Base-by-base conservation (phyloP, 2,329 filamentous ascomycete genomes). In the Aspergillus sp. region DNA sequence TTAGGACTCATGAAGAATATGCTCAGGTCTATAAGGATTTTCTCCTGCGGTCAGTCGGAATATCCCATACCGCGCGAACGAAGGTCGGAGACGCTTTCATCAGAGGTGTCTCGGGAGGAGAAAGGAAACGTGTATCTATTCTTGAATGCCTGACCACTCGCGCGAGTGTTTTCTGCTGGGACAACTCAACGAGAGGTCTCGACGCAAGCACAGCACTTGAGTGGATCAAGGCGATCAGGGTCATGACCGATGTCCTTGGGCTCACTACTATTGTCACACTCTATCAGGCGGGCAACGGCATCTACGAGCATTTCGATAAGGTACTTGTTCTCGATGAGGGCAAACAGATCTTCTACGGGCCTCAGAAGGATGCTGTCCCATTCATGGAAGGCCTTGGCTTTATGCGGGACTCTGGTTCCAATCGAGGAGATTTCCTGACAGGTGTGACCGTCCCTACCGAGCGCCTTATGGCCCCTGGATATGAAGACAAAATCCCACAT, bases 251-350 rank as follows among this genome's bases (percentile, higher is more conserved):
- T 51, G 74, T 82, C 1, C 67, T 20, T 80, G 3, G 79, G 80
- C 0, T 67, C 83, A 4, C 80, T 0, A 77, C 80, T 0, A 79
- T 85, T 43, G 80, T 84, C 10, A 84, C 82, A 0, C 70, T 86
- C 0, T 87, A 88, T 60, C 84, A 87, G 59, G 84, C 84, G 2
- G 81, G 82, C 5, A 84, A 87, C 48, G 81, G 78, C 19, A 86
- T 87, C 49, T 86, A 85, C 60, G 71, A 84, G 20, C 73, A 82
- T 0, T 86, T 87, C 60, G 83, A 87, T 61, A 87, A 86, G 59
- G 82, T 86, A 0, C 71, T 86, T 0, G 76, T 87, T 7, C 73
- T 87, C 3, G 82, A 86, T 42, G 76, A 81, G 49, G 84, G 84
- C 42, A 80, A 81, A 51, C 65, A 86, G 55, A 74, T 85, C 41